Conservation (phyloP, 352 stramenopile species). For the Pythium aphanidermatum region DNA sequence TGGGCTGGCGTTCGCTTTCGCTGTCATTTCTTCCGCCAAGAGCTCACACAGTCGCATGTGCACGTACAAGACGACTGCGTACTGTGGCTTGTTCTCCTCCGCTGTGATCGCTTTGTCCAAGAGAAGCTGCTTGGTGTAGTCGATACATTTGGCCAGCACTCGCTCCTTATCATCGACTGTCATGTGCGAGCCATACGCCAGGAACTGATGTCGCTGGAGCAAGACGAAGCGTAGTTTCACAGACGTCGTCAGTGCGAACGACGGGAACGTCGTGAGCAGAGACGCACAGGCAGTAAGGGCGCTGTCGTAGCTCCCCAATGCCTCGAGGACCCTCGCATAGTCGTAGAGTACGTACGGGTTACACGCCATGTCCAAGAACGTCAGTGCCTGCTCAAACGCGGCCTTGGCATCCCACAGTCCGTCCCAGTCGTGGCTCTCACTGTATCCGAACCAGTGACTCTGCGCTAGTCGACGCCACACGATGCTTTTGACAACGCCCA, state of each 20-base stretch:
- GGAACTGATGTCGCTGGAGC: conserved; percentile 52
- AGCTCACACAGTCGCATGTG: conserved; percentile 57
- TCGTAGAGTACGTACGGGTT: conserved; percentile 39
- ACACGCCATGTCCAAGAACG: conserved; percentile 38
- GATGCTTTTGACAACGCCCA: conserved; percentile 31
- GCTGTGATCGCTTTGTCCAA: conserved; percentile 32
- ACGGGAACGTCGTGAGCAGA: conserved; percentile 49
- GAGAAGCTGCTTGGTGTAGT: conserved; percentile 41
- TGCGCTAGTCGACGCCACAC: conserved; percentile 56
- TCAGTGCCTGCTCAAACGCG: conserved; percentile 50
- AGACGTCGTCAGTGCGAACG: conserved; percentile 29
- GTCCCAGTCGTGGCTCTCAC: conserved; percentile 45
- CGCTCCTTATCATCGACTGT: conserved; percentile 18
- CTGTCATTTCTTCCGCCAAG: conserved; percentile 22
- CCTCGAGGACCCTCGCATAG: conserved; percentile 51
- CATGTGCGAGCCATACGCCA: conserved; percentile 13
- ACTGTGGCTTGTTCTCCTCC: conserved; percentile 19
- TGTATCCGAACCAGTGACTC: conserved; percentile 42
- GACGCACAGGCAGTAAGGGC: conserved; percentile 40
- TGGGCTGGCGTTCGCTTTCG: conserved; percentile 1
- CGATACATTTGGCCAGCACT: conserved; percentile 40
- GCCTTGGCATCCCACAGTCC: conserved; percentile 53
- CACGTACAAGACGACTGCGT: conserved; percentile 53
- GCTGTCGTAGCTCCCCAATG: conserved; percentile 36
- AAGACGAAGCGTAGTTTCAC: conserved; percentile 47